Conservation (phyloP, 805 yeast genomes). For the Ogataea henricii region DNA sequence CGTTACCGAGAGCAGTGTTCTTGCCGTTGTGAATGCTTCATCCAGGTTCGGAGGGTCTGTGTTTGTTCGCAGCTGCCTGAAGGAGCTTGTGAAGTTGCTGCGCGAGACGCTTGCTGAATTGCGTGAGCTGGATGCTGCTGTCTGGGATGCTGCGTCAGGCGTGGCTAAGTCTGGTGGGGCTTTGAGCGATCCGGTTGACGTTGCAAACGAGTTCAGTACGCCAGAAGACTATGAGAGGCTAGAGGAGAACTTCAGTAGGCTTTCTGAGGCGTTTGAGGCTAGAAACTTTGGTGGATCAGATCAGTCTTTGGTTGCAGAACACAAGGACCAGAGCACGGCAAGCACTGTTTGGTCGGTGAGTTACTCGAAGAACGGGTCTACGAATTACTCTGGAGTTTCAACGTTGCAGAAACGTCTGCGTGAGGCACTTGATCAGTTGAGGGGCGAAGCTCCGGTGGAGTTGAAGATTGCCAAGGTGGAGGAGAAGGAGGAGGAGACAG, state of each 20-base stretch:
- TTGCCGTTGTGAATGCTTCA: conserved; percentile 47
- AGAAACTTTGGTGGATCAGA: neutral
- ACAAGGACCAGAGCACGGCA: neutral
- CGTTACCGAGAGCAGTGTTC: conserved; percentile 61
- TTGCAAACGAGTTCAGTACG: conserved; percentile 21
- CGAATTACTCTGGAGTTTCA: conserved; percentile 10
- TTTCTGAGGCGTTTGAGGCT: conserved; percentile 7
- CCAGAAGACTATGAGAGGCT: conserved; percentile 28
- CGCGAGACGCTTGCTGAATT: conserved; percentile 39
- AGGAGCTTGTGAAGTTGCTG: conserved; percentile 60
- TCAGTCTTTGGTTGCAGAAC: neutral
- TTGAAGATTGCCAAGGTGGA: conserved; percentile 16
- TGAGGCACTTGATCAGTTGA: conserved; percentile 19
- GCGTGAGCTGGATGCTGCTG: conserved; percentile 40
- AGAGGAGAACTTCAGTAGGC: conserved; percentile 22
- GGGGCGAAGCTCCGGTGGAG: conserved; percentile 14
- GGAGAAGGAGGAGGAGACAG: conserved; percentile 15
- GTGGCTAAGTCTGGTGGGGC: neutral
- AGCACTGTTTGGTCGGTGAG: conserved; percentile 23
- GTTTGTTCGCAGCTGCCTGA: conserved; percentile 54
- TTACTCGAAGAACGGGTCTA: conserved; percentile 22
- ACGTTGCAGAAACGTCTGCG: conserved; percentile 21
- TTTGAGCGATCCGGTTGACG: conserved; percentile 12
- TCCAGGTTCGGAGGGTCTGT: conserved; percentile 44
- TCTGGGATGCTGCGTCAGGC: conserved; percentile 35